These are phyloP conservation scores for Suillus brevipes DNA, from an alignment of 768 basidiomycete genomes.

Conservation along the genomic window DNA sequence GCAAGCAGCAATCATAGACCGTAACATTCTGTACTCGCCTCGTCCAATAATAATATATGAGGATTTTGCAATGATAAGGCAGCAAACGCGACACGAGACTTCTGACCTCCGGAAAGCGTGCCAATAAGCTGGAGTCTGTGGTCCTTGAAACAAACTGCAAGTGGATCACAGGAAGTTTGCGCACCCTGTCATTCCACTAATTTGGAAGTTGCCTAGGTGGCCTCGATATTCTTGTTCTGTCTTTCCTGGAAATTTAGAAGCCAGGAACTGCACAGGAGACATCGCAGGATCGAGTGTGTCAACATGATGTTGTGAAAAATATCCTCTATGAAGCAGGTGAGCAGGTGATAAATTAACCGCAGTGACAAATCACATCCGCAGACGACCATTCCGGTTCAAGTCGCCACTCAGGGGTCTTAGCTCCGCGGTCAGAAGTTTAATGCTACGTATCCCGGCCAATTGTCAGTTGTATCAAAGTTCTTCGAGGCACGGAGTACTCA, in stretches of 20 bases:
- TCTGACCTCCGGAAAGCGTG: conserved; percentile 93
- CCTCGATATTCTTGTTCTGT: conserved; percentile 93
- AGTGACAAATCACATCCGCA: conserved; percentile 67
- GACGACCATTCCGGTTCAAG: conserved; percentile 86
- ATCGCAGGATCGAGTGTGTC: conserved; percentile 82
- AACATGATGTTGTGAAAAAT: conserved; percentile 96
- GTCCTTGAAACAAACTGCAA: not conserved
- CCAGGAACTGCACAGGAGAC: conserved; percentile 93
- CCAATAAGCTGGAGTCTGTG: conserved; percentile 81
- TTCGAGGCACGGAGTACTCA: conserved; percentile 35
- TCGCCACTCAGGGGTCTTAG: conserved; percentile 74
- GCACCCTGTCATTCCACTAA: conserved; percentile 92
- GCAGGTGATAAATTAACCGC: conserved; percentile 9
- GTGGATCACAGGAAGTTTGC: conserved; percentile 16
- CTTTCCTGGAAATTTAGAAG: conserved; percentile 88
- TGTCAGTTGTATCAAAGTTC: not conserved
- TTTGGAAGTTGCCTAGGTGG: conserved; percentile 97
- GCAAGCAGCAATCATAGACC: conserved; percentile 10
- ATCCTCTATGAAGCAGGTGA: conserved; percentile 51
- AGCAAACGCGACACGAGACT: conserved; percentile 93
- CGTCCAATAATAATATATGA: conserved; percentile 91
- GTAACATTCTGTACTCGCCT: conserved; percentile 52
- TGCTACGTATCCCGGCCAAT: conserved; percentile 43
- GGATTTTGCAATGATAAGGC: conserved; percentile 83
- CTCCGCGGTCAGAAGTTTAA: conserved; percentile 90